These are phyloP conservation scores for Coniochaeta ligniaria DNA, from an alignment of 2,329 filamentous ascomycete species.

Conservation along the genomic window DNA sequence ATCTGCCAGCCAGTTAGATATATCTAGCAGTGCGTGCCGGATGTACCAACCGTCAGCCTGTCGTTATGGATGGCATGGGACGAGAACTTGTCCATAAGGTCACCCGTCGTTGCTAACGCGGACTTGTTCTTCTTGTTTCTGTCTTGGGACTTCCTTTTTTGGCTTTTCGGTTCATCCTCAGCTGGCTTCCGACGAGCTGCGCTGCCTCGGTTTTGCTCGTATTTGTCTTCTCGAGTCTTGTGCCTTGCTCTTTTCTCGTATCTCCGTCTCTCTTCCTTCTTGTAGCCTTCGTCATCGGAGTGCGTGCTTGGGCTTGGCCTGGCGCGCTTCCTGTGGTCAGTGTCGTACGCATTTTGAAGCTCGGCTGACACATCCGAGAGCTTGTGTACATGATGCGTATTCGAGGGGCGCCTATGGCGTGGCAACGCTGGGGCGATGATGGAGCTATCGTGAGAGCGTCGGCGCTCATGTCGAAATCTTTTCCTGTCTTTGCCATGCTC, in stretches of 20 bases:
- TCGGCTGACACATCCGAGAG: too few species aligned
- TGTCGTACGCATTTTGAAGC: not conserved
- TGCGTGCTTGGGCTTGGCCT: conserved; percentile 4
- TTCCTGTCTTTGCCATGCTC: conserved; percentile 5
- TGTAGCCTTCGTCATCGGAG: conserved; percentile 7
- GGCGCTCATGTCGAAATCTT: not conserved
- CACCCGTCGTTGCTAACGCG: conserved; percentile 28
- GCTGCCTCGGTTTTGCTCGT: conserved; percentile 33
- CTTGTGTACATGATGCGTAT: not conserved
- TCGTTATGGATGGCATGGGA: conserved; percentile 44
- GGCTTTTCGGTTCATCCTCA: conserved; percentile 14
- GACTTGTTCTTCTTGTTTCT: conserved; percentile 18
- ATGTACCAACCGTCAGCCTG: conserved; percentile 39
- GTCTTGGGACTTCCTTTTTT: conserved; percentile 5
- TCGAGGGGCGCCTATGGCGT: not conserved
- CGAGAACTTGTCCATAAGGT: conserved; percentile 48
- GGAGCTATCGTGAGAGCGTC: not conserved
- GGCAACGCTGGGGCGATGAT: not conserved
- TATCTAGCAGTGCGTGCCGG: not conserved
- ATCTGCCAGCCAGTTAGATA: not conserved
- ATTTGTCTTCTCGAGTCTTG: conserved; percentile 50
- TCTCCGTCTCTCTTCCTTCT: conserved; percentile 6
- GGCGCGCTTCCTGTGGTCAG: conserved; percentile 2
- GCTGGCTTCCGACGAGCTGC: conserved; percentile 4
- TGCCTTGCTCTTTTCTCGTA: conserved; percentile 45